Base-by-base conservation (phyloP, 768 basidiomycete genomes). In the Rhodotorula graminis region DNA sequence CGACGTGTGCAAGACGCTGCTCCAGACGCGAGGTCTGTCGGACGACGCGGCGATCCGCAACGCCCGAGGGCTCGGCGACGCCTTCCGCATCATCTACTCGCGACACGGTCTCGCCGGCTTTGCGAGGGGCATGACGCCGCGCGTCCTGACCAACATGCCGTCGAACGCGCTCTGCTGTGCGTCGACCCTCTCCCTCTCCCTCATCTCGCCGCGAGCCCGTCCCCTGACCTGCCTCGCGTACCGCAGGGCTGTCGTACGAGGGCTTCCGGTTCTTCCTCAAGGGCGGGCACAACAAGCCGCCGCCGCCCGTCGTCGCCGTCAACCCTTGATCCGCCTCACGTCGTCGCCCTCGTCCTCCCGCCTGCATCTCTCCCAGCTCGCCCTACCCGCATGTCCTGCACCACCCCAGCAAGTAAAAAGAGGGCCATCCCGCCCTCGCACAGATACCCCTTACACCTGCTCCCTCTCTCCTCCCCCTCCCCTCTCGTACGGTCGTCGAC, bases 1-100 rank as follows among this genome's bases (percentile, higher is more conserved):
- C 65, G 96, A 99, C 81, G 96, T 99, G 37, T 92, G 93, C 72
- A 99, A 99, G 85, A 96, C 94, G 59, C 88, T 98, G 61, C 83
- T 99, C 40, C 96, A 99, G 81, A 98, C 96, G 50, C 85, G 94
- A 72, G 96, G 96, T 27, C 87, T 89, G n/a, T 88, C 90, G n/a
- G 82, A 84, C 14, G 95, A 97, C 77, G 81, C 84, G 11, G 89
- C 92, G 79, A 95, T 99, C 76, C 86, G 94, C 77, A 85, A 87
- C 69, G 89, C 89, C 31, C 84, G 85, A 52, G 92, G 94, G 3
- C 92, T 98, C 88, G 64, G 83, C 67, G 92, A 94, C 78, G 96
- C 96, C 9, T 87, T 93, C 79, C 84, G 87, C 77, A 88, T 98
- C 71, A 94, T 99, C 70, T 90, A 90, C 89, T 82, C 81, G 77